phyloP scores from a whole-genome alignment of 31 red algal species.

The Bonnemaisonia californica region DNA sequence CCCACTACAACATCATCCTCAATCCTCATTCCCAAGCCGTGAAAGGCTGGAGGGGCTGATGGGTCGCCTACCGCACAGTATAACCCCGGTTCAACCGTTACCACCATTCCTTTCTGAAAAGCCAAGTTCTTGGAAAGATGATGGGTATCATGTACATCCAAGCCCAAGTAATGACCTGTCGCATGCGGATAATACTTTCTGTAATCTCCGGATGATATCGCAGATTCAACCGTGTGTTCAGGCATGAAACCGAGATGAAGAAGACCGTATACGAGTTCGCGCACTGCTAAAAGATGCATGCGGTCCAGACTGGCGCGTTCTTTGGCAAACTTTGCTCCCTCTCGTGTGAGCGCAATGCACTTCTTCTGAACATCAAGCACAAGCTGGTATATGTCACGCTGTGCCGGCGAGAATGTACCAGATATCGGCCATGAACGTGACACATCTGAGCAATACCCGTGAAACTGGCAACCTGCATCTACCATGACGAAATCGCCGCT shows the following conservation, averaged over 20 bases:
- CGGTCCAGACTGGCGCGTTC: constrained; percentile 53
- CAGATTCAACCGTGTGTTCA: constrained; percentile 37
- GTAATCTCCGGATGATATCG: constrained; percentile 53
- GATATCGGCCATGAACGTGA: constrained; percentile 84
- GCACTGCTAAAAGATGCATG: constrained; percentile 56
- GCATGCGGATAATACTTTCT: constrained; percentile 79
- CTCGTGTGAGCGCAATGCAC: constrained; percentile 47
- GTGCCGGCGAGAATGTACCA: constrained; percentile 59
- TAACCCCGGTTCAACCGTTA: constrained; percentile 89
- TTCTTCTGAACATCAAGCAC: constrained; percentile 67
- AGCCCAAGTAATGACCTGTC: constrained; percentile 86
- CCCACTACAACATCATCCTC: constrained; percentile 89
- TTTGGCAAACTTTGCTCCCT: constrained; percentile 18
- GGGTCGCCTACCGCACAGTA: constrained; percentile 63
- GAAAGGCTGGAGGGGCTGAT: constrained; percentile 58
- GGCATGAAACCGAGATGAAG: constrained; percentile 69
- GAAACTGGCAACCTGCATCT: constrained; percentile 79
- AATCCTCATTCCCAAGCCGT: constrained; percentile 86
- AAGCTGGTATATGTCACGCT: constrained; percentile 69
- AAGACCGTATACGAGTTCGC: constrained; percentile 55
- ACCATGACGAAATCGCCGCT: constrained; percentile 83
- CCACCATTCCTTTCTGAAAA: constrained; percentile 74
- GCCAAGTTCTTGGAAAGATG: constrained; percentile 59
- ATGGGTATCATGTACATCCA: constrained; percentile 92
- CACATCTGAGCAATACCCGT: constrained; percentile 85